Evolutionary conservation across 306 rosid genomes (phyloP).

Genomic region (Acmispon strigosus): DNA sequence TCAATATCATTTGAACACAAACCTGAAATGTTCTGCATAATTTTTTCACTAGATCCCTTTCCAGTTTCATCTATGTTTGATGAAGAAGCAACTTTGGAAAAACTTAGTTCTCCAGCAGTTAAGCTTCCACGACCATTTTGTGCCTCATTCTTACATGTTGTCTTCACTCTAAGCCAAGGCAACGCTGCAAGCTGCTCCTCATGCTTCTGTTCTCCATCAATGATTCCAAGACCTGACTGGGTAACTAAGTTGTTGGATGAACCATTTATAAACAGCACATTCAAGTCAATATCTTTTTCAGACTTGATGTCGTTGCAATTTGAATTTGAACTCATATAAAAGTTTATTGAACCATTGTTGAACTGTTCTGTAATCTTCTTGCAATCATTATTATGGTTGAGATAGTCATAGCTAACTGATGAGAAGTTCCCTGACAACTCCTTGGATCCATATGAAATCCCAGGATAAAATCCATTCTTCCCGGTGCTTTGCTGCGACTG

Average conservation of each 20-base stretch:
- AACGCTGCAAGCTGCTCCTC: conserved; percentile 50
- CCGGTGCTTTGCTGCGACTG: conserved; percentile 26
- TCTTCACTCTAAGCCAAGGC: conserved; percentile 67
- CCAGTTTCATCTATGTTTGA: conserved; percentile 36
- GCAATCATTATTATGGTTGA: conserved; percentile 28
- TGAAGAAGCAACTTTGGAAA: conserved; percentile 32
- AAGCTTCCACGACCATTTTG: conserved; percentile 33
- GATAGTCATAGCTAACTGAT: conserved; percentile 45
- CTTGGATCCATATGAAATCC: conserved; percentile 54
- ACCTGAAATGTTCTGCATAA: conserved; percentile 32
- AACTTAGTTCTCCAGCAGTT: conserved; percentile 28
- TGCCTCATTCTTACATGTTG: conserved; percentile 40
- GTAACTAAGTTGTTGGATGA: conserved; percentile 40
- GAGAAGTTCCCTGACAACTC: conserved; percentile 35
- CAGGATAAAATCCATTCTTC: conserved; percentile 51
- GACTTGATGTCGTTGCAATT: conserved; percentile 39
- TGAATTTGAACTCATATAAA: conserved; percentile 39
- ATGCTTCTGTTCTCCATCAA: conserved; percentile 41
- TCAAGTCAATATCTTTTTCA: conserved; percentile 58
- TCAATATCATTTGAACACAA: conserved; percentile 44
- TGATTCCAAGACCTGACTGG: conserved; percentile 30
- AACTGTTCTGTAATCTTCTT: conserved; percentile 37
- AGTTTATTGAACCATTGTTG: conserved; percentile 33
- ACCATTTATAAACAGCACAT: conserved; percentile 46
- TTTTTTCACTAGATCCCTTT: conserved; percentile 29